Conservation (phyloP, 192 early-diverging fungal species). For the Glomus cerebriforme region DNA sequence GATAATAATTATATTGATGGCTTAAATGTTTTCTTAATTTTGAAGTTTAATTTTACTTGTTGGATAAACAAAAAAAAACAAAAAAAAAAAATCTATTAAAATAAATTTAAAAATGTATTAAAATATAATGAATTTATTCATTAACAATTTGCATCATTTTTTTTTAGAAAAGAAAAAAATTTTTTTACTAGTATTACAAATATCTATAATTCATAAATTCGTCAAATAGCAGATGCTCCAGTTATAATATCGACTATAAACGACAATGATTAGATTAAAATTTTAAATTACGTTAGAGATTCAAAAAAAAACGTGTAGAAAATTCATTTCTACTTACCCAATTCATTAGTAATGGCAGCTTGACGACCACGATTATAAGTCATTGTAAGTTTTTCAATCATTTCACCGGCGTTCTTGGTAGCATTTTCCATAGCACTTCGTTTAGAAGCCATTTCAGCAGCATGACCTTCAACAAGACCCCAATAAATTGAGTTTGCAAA, state of each 20-base stretch:
- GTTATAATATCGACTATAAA: constrained; percentile 87
- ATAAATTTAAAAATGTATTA: too few relatives aligned
- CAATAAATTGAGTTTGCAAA: constrained; percentile 94
- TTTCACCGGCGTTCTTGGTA: constrained; percentile 98
- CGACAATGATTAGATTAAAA: constrained; percentile 16
- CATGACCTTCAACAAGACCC: constrained; percentile 95
- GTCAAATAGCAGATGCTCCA: constrained; percentile 89
- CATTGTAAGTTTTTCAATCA: constrained; percentile 95
- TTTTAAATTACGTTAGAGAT: not conserved
- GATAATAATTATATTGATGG: not conserved
- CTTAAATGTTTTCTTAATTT: not conserved
- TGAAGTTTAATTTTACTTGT: not conserved
- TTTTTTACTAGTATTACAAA: not conserved
- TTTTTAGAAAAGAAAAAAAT: not conserved
- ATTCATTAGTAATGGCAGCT: constrained; percentile 97
- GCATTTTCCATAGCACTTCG: constrained; percentile 99
- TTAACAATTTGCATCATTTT: not conserved
- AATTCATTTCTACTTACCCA: constrained; percentile 53
- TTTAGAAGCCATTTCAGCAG: constrained; percentile 94
- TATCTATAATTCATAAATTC: not conserved
- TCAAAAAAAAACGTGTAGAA: constrained; percentile 2
- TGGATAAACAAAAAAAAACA: not conserved
- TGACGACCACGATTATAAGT: constrained; percentile 98
- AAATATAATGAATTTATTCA: not conserved
- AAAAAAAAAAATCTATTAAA: not conserved